Conservation (phyloP, 192 early-diverging fungal species). For the Powellomyces hirtus region DNA sequence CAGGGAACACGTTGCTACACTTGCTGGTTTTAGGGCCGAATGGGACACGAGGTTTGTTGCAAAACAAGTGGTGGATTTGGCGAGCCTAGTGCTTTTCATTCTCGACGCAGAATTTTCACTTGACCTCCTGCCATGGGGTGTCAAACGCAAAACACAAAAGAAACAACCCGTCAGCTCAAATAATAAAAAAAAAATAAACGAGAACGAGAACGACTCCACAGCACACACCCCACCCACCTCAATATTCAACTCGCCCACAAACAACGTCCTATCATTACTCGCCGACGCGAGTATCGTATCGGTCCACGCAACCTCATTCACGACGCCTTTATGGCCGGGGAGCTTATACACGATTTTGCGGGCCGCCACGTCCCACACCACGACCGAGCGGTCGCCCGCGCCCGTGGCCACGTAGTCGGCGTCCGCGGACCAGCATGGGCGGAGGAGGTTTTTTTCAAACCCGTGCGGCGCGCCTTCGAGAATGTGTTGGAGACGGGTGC, state of each 20-base stretch:
- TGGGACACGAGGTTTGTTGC: too few relatives aligned
- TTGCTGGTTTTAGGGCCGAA: too few relatives aligned
- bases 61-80: too few relatives aligned
- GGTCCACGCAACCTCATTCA: conserved; percentile 93
- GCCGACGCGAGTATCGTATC: conserved; percentile 71
- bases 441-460: conserved; percentile 90
- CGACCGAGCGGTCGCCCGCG: conserved; percentile 79
- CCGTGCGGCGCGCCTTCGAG: conserved; percentile 91
- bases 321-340: conserved; percentile 92
- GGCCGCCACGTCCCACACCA: conserved; percentile 82
- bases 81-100: too few relatives aligned
- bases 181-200: too few relatives aligned
- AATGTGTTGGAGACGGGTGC: conserved; percentile 71
- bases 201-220: too few relatives aligned
- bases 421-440: conserved; percentile 86
- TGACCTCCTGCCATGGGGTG: too few relatives aligned
- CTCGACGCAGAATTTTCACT: too few relatives aligned
- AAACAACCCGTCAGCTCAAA: too few relatives aligned
- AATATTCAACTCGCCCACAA: conserved; percentile 47
- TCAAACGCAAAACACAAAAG: too few relatives aligned
- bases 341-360: conserved; percentile 87
- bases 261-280: conserved; percentile 86
- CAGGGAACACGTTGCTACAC: too few relatives aligned
- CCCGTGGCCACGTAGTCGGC: conserved; percentile 83
- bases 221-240: conserved; percentile 16